These are phyloP conservation scores for Solanum corneliomulleri DNA, from an alignment of 257 asterid genomes.

Conservation along the genomic window DNA sequence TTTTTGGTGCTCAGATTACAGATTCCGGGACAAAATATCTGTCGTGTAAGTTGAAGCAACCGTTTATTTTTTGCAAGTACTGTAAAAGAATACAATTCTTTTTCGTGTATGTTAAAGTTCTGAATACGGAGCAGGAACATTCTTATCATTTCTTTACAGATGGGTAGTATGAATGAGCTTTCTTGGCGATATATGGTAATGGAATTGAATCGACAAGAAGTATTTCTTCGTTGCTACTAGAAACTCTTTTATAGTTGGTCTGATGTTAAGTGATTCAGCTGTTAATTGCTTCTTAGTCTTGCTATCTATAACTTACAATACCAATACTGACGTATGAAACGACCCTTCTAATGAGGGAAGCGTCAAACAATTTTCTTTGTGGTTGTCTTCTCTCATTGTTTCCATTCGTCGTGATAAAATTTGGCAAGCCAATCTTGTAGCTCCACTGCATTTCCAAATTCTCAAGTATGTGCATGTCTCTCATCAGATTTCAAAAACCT, in stretches of 20 bases:
- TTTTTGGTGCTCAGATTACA: slow-evolving; percentile 3
- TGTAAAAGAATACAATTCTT: neutral
- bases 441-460: neutral
- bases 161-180: neutral
- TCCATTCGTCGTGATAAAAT: neutral
- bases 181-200: neutral
- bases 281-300: neutral
- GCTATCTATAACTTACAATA: neutral
- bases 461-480: neutral
- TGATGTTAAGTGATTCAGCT: neutral
- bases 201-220: neutral
- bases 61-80: neutral
- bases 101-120: neutral
- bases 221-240: neutral
- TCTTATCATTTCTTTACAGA: neutral
- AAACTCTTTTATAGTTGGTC: neutral
- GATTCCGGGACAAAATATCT: slow-evolving; percentile 2
- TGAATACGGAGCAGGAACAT: neutral
- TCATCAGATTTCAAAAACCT: neutral
- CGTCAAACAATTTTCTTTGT: neutral
- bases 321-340: neutral
- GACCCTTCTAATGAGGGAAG: neutral
- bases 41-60: neutral
- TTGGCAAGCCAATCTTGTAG: neutral
- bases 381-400: neutral